Evolutionary conservation across 495 filamentous ascomycete species (phyloP).

Genomic region (Penicillium alfredii): DNA sequence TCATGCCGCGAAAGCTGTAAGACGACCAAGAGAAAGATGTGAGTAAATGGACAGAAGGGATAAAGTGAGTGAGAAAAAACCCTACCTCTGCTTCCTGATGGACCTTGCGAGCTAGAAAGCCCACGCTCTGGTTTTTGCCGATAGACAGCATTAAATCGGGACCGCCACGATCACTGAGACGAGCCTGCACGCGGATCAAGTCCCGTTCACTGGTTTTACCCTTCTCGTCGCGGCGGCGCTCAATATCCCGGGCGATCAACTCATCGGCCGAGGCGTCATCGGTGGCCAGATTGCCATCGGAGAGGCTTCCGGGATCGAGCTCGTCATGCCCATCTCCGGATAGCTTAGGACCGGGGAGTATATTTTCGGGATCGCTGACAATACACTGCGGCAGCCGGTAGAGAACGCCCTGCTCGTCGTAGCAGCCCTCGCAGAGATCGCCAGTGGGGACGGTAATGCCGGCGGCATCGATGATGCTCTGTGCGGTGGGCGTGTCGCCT

Average conservation of each 20-base stretch:
- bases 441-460: slow-evolving; percentile 74
- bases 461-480: slow-evolving; percentile 68
- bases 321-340: too few species aligned
- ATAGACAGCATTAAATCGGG: slow-evolving; percentile 59
- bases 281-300: slow-evolving; percentile 38
- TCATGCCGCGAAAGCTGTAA: slow-evolving; percentile 43
- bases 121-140: slow-evolving; percentile 55
- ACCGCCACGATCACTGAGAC: slow-evolving; percentile 64
- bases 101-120: slow-evolving; percentile 55
- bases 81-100: slow-evolving; percentile 61
- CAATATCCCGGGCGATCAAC: slow-evolving; percentile 44
- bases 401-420: slow-evolving; percentile 68
- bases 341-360: slow-evolving; percentile 33
- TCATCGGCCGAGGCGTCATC: slow-evolving; percentile 45
- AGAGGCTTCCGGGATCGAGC: slow-evolving; percentile 42
- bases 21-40: slow-evolving; percentile 5
- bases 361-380: slow-evolving; percentile 67
- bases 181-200: slow-evolving; percentile 52
- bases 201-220: slow-evolving; percentile 49
- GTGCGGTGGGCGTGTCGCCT: slow-evolving; percentile 62
- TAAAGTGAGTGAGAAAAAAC: slow-evolving; percentile 5
- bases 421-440: slow-evolving; percentile 66
- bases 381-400: slow-evolving; percentile 75
- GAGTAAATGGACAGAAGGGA: slow-evolving; percentile 1
- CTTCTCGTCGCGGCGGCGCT: slow-evolving; percentile 60